Base-by-base conservation (phyloP, 768 basidiomycete species). In the Boletus coccyginus region DNA sequence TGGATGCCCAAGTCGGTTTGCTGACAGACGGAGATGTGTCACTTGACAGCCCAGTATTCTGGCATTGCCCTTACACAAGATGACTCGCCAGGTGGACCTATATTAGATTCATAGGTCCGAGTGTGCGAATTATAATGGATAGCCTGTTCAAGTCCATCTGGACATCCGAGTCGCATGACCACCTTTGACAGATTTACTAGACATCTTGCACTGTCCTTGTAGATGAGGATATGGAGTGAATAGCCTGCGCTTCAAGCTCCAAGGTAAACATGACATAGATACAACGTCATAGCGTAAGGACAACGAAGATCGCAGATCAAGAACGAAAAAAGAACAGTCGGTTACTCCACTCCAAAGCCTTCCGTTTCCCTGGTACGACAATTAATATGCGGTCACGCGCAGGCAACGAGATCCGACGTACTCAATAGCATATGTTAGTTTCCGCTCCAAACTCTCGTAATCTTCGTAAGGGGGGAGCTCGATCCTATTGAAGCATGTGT, bases 401-500 rank as follows among this genome's bases (percentile, higher is more conserved):
- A 16, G 44, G 24, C 1, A 45, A 46, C 47, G 27, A 53, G 33
- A 47, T 53, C 4, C 40, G 27, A 78, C 88, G 55, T 62, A 90
- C 86, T 93, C 91, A 39, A 93, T 89, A 19, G 91, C 91, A 67
- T 86, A 88, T 41, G 86, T 82, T 48, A 97, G 69, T 72, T 94
- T 94, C 68, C 85, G 85, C 71, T 96, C 93, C 57, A 96, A 71
- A 63, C 84, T 89, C 70, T 91, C 87, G 65, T 90, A 92, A 68
- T 91, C 88, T 63, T 90, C 83, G 69, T 97, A 97, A 16, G 92
- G 89, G 1, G 94, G 94, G 24, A 97, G 73, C 68, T 97, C 94
- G 48, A 92, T 75, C 47, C 88, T 76, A 69, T 96, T 96, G 80
- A 97, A 96, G 73, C 94, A 97, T 2, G 94, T 97, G 70, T 96